Evolutionary conservation across 2,329 filamentous ascomycete genomes (phyloP).

Genomic region (Cytospora paraplurivora): DNA sequence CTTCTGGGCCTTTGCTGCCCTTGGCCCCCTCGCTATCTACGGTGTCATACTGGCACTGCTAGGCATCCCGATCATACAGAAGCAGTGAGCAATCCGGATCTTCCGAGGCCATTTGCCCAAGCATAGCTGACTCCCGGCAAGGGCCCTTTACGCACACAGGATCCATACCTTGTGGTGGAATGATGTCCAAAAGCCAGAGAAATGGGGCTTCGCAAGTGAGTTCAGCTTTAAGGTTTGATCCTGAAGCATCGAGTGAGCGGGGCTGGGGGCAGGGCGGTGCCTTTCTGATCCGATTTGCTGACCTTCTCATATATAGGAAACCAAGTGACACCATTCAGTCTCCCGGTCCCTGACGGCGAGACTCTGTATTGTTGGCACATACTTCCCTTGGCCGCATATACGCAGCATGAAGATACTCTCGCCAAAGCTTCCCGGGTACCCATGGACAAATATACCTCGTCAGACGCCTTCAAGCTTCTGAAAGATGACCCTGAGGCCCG

Average conservation of each 20-base stretch:
- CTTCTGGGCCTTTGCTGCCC: slow-evolving; percentile 57
- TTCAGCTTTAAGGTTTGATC: slow-evolving; percentile 15
- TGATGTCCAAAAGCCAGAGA: slow-evolving; percentile 74
- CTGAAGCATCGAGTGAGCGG: too few relatives aligned
- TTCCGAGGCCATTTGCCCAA: background rate
- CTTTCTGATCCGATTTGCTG: background rate
- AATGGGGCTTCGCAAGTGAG: slow-evolving; percentile 83
- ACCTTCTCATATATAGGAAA: slow-evolving; percentile 62
- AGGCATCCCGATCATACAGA: slow-evolving; percentile 71
- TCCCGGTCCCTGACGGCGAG: slow-evolving; percentile 75
- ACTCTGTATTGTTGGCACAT: slow-evolving; percentile 89
- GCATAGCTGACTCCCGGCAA: slow-evolving; percentile 41
- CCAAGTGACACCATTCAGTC: slow-evolving; percentile 83
- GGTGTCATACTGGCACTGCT: slow-evolving; percentile 65
- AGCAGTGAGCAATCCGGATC: slow-evolving; percentile 63
- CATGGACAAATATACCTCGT: slow-evolving; percentile 53
- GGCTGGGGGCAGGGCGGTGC: background rate
- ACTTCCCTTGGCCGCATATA: slow-evolving; percentile 75
- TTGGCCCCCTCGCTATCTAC: slow-evolving; percentile 63
- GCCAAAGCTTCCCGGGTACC: slow-evolving; percentile 34
- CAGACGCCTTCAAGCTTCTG: slow-evolving; percentile 62
- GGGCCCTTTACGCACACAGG: slow-evolving; percentile 82
- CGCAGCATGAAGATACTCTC: slow-evolving; percentile 65
- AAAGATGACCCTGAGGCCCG: slow-evolving; percentile 63
- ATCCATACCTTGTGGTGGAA: slow-evolving; percentile 72